Conservation (phyloP, 768 basidiomycete genomes). For the Lactarius evosmus region DNA sequence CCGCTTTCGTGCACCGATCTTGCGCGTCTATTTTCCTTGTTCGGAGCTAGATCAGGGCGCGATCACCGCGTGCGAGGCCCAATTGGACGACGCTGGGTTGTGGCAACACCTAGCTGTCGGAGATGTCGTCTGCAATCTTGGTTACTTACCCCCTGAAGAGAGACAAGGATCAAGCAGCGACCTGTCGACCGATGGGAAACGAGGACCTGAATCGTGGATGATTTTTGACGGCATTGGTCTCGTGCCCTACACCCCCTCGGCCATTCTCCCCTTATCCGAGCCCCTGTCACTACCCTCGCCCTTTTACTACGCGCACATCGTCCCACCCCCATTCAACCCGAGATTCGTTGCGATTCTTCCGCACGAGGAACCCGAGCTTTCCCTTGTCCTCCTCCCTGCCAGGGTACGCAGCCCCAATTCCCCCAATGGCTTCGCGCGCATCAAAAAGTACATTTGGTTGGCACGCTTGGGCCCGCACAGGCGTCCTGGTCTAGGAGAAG, state of each 20-base stretch:
- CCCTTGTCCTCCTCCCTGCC: slow-evolving; percentile 44
- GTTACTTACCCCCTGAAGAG: slow-evolving; percentile 56
- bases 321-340: slow-evolving; percentile 38
- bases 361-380: slow-evolving; percentile 38
- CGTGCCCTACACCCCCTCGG: slow-evolving; percentile 57
- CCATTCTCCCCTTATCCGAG: slow-evolving; percentile 50
- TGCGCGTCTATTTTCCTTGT: slow-evolving; percentile 75
- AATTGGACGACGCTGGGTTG: slow-evolving; percentile 61
- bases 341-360: slow-evolving; percentile 34
- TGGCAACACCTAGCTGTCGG: slow-evolving; percentile 76
- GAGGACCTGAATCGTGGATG: slow-evolving; percentile 54
- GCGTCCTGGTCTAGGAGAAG: slow-evolving; percentile 50
- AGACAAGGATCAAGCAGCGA: slow-evolving; percentile 17
- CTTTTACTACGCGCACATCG: slow-evolving; percentile 71
- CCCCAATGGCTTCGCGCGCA: slow-evolving; percentile 55
- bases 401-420: slow-evolving; percentile 60
- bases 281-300: slow-evolving; percentile 68
- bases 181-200: slow-evolving; percentile 25
- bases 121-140: slow-evolving; percentile 78
- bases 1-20: slow-evolving; percentile 64
- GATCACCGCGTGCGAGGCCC: slow-evolving; percentile 60
- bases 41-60: slow-evolving; percentile 46
- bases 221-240: slow-evolving; percentile 67
- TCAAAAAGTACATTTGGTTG: slow-evolving; percentile 64
- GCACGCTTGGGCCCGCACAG: slow-evolving; percentile 42